Evolutionary conservation across 1,284 basidiomycete genomes (phyloP).

Genomic region (Coniferiporia sulphurascens): DNA sequence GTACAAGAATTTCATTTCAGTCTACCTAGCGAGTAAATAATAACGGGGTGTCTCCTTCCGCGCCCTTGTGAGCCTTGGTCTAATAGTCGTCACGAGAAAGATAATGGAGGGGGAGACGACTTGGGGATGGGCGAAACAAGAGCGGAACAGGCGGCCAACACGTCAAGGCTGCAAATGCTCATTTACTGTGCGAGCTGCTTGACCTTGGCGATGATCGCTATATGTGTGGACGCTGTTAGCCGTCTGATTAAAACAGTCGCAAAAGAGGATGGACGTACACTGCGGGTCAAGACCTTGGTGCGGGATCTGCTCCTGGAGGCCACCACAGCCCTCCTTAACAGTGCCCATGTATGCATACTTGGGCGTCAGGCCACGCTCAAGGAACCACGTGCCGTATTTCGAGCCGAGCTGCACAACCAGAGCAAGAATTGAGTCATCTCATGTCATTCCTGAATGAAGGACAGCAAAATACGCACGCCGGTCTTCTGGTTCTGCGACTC

Average conservation of each 20-base stretch:
- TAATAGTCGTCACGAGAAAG: neutral
- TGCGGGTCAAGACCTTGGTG: constrained; percentile 70
- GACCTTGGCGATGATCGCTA: constrained; percentile 67
- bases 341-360: constrained; percentile 79
- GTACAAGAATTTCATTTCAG: neutral
- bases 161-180: neutral
- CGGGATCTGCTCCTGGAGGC: constrained; percentile 77
- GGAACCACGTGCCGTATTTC: constrained; percentile 77
- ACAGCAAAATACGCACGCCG: constrained; percentile 45
- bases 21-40: neutral
- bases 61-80: neutral
- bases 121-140: neutral
- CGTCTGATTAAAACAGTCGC: neutral
- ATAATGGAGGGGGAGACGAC: neutral
- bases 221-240: constrained; percentile 13
- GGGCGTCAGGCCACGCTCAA: constrained; percentile 75
- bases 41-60: too few relatives aligned
- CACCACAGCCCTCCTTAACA: constrained; percentile 78
- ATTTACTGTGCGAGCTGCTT: constrained; percentile 39
- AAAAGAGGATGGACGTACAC: constrained; percentile 39
- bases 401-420: constrained; percentile 57
- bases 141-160: too few relatives aligned
- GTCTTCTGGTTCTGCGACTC: constrained; percentile 87
- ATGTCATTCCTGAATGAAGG: neutral
- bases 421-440: constrained; percentile 2